Evolutionary conservation across 352 stramenopile species (phyloP).

Genomic region (Phytophthora cactorum): DNA sequence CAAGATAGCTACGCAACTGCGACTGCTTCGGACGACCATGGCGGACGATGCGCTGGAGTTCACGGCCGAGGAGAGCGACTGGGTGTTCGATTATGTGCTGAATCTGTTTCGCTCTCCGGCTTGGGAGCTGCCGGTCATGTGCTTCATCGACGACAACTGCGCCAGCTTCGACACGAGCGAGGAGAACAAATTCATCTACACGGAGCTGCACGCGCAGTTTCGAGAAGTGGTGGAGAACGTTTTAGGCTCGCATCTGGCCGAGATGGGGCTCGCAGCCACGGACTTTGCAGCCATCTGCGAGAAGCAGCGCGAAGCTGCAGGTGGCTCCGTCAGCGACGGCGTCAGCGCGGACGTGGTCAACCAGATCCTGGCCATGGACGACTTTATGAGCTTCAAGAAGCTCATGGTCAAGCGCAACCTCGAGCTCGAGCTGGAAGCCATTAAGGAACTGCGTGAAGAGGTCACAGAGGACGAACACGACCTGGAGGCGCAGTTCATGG

Average conservation of each 20-base stretch:
- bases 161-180: slow-evolving; percentile 89
- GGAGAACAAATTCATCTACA: slow-evolving; percentile 92
- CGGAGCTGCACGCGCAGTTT: slow-evolving; percentile 85
- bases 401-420: slow-evolving; percentile 93
- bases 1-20: not conserved
- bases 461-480: slow-evolving; percentile 43
- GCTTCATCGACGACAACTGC: slow-evolving; percentile 92
- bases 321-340: slow-evolving; percentile 25
- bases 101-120: slow-evolving; percentile 87
- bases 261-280: slow-evolving; percentile 84
- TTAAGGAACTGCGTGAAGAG: slow-evolving; percentile 79
- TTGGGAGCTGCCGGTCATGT: slow-evolving; percentile 90
- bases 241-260: slow-evolving; percentile 77
- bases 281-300: slow-evolving; percentile 88
- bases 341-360: slow-evolving; percentile 85
- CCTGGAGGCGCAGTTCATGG: slow-evolving; percentile 77
- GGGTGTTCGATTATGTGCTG: slow-evolving; percentile 91
- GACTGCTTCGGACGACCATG: slow-evolving; percentile 7
- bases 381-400: slow-evolving; percentile 93
- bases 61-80: slow-evolving; percentile 75
- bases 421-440: slow-evolving; percentile 90
- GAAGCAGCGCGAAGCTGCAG: slow-evolving; percentile 51
- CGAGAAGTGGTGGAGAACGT: slow-evolving; percentile 80
- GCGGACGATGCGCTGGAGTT: slow-evolving; percentile 36
- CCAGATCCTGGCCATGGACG: slow-evolving; percentile 89